phyloP scores from a whole-genome alignment of 202 grass and related monocot species.

The Hordeum pubiflorum region DNA sequence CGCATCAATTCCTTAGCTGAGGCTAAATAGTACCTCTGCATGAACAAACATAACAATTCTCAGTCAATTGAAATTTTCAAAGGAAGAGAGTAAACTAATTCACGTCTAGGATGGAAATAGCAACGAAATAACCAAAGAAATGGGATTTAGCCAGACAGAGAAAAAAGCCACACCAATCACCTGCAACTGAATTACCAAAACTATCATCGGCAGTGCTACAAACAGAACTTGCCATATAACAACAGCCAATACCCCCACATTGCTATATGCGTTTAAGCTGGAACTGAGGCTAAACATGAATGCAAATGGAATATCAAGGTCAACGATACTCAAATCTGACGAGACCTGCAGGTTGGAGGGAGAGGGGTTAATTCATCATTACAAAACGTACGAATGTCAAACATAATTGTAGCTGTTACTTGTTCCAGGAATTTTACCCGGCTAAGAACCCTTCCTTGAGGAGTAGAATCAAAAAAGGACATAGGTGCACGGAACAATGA shows the following conservation, averaged over 20 bases:
- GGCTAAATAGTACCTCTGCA: slow-evolving; percentile 80
- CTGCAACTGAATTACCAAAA: slow-evolving; percentile 71
- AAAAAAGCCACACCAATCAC: slow-evolving; percentile 25
- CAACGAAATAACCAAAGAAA: slow-evolving; percentile 20
- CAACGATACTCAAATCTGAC: slow-evolving; percentile 75
- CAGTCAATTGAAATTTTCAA: background rate
- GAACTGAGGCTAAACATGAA: slow-evolving; percentile 47
- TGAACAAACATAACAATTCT: slow-evolving; percentile 10
- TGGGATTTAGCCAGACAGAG: background rate
- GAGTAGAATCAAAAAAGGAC: slow-evolving; percentile 92
- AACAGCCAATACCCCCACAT: slow-evolving; percentile 71
- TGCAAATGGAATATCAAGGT: slow-evolving; percentile 78
- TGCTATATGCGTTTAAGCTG: slow-evolving; percentile 63
- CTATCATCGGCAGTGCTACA: slow-evolving; percentile 55
- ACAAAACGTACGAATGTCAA: slow-evolving; percentile 7
- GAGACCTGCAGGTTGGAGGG: slow-evolving; percentile 60
- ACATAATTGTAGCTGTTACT: background rate
- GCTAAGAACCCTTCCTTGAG: slow-evolving; percentile 87
- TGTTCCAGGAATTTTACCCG: slow-evolving; percentile 47
- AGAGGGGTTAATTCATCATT: slow-evolving; percentile 32
- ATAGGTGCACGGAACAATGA: slow-evolving; percentile 76
- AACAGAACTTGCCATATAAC: slow-evolving; percentile 93
- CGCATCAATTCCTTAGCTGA: slow-evolving; percentile 95
- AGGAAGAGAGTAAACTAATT: background rate
- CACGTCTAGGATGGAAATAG: background rate